Evolutionary conservation across 2,329 filamentous ascomycete genomes (phyloP).

Genomic region (Fusarium compactum): DNA sequence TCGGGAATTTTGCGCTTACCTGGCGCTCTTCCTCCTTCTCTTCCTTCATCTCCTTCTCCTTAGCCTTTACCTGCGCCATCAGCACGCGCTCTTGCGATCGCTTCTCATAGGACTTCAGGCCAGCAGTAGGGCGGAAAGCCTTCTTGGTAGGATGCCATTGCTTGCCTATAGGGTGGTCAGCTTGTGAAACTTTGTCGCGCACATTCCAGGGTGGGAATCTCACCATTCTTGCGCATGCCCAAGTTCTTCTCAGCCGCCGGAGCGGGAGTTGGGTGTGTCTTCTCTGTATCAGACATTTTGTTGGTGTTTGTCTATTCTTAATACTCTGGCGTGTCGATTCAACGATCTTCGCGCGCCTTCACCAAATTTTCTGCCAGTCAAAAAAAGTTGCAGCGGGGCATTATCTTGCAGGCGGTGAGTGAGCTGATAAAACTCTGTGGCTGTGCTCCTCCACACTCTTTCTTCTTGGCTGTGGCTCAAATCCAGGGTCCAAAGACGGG

Average conservation of each 20-base stretch:
- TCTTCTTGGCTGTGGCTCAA: slow-evolving; percentile 36
- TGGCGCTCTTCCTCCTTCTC: slow-evolving; percentile 92
- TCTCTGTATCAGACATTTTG: slow-evolving; percentile 59
- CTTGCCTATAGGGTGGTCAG: slow-evolving; percentile 73
- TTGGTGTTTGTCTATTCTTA: slow-evolving; percentile 9
- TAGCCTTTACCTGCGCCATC: slow-evolving; percentile 84
- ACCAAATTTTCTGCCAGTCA: slow-evolving; percentile 48
- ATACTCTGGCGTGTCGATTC: slow-evolving; percentile 23
- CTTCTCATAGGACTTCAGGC: slow-evolving; percentile 83
- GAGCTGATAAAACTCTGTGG: slow-evolving; percentile 23
- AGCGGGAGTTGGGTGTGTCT: slow-evolving; percentile 50
- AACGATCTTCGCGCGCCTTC: slow-evolving; percentile 24
- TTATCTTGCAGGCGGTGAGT: slow-evolving; percentile 37
- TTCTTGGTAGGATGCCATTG: slow-evolving; percentile 90
- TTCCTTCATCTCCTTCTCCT: slow-evolving; percentile 94
- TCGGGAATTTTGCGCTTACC: slow-evolving; percentile 62
- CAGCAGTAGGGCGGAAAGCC: slow-evolving; percentile 84
- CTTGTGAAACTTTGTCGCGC: neutral
- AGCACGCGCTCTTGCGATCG: slow-evolving; percentile 77
- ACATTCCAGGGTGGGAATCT: neutral
- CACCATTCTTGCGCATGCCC: slow-evolving; percentile 89
- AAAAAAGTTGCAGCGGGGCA: slow-evolving; percentile 42
- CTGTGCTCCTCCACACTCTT: slow-evolving; percentile 15
- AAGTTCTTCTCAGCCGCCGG: slow-evolving; percentile 56
- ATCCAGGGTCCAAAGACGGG: slow-evolving; percentile 39